Base-by-base conservation (phyloP, 192 early-diverging fungal genomes). In the Podila verticillata region DNA sequence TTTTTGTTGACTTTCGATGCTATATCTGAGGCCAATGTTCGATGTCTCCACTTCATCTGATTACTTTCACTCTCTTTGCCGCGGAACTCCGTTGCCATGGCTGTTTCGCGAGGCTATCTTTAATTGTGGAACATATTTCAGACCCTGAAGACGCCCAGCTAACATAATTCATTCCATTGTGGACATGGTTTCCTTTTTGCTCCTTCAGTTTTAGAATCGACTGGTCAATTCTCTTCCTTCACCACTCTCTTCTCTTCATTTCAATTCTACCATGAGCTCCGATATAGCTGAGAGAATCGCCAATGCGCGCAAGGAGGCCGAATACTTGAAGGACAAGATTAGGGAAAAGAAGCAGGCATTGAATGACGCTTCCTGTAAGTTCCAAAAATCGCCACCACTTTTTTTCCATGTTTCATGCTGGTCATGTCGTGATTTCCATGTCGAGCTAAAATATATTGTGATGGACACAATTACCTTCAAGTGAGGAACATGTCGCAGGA, bases 291-390 rank as follows among this genome's bases (percentile, higher is more conserved):
- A 98, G 72, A 86, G 95, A 82, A 97, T 98, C 70, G 90, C 91
- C 44, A 88, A 88, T 29, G 97, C 96, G 57, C 88, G 96, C 74
- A 93, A 95, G 78, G 98, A 99, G 68, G 96, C 98, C 26, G 98
- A 99, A 85, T 87, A 88, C 59, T 83, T 99, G 48, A 99, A 98
- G 84, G 98, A 99, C 66, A 91, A 92, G 78, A 97, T 99, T 83
- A 95, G 94, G 85, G 91, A 93, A 75, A 97, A 94, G 74, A 95
- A 93, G 82, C 94, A 96, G 69, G 93, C 96, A 60, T 90, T 99
- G 35, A 95, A 94, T 26, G 98, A 99, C 86, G 97, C 95, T 57
- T 95, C 97, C 63, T 86, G 97, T 98, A 94, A 87, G 79, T 91
- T 57, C 17, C 12, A 44, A 44, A 15, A 15, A 10, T 44, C 39